Conservation (phyloP, 1,284 basidiomycete genomes). For the Tranzscheliella williamsii region DNA sequence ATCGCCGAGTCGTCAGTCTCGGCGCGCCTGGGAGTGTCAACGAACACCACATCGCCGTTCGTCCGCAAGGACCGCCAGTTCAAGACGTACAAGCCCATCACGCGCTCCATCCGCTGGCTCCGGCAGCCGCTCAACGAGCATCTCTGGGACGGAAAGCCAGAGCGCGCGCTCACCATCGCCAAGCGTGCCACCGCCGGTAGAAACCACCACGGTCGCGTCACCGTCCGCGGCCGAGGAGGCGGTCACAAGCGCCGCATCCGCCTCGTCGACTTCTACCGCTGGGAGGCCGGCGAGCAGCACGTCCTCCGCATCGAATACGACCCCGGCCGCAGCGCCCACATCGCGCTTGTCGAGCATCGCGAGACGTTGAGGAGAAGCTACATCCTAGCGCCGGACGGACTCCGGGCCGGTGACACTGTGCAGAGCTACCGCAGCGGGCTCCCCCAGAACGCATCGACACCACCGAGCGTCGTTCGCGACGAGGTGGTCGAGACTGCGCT, state of each 20-base stretch:
- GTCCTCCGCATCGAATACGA: constrained; percentile 96
- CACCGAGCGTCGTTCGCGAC: not conserved
- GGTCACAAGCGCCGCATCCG: constrained; percentile 87
- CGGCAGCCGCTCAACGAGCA: constrained; percentile 79
- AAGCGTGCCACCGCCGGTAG: constrained; percentile 84
- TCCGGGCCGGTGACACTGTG: constrained; percentile 84
- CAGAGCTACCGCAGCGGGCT: constrained; percentile 72
- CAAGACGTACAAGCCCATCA: constrained; percentile 87
- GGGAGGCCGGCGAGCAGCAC: constrained; percentile 77
- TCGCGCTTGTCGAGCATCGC: constrained; percentile 76
- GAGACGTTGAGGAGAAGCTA: constrained; percentile 71
- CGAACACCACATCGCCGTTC: constrained; percentile 44
- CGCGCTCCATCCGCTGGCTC: constrained; percentile 83
- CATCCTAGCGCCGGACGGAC: constrained; percentile 86
- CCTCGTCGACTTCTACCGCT: constrained; percentile 77
- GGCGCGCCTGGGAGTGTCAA: constrained; percentile 48
- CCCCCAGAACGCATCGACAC: not conserved
- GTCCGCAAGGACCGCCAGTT: constrained; percentile 64
- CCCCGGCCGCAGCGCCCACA: constrained; percentile 88
- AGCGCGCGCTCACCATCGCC: constrained; percentile 78
- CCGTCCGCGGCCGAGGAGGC: constrained; percentile 85
- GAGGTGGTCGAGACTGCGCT: constrained; percentile 2
- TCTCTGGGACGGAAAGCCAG: constrained; percentile 78
- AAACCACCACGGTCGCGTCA: constrained; percentile 78
- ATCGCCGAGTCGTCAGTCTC: constrained; percentile 43